Conservation (phyloP, 164 flowering plant genomes). For the Piper betle region DNA sequence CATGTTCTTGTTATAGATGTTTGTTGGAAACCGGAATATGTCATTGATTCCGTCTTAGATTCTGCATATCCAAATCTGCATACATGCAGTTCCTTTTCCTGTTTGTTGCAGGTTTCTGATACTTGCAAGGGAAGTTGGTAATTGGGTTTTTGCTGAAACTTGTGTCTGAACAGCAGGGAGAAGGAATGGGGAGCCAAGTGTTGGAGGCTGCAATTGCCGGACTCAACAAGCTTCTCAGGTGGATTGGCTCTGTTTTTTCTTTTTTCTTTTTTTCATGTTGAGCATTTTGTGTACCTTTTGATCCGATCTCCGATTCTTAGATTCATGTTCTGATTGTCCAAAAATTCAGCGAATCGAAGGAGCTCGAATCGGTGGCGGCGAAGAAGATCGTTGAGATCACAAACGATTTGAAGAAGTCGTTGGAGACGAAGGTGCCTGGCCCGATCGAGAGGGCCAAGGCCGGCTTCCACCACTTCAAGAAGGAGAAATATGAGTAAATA, state of each 20-base stretch:
- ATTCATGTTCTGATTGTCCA: no score
- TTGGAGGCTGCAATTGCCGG: slow-evolving; percentile 46
- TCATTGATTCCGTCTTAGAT: no score
- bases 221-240: slow-evolving; percentile 53
- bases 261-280: neutral
- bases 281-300: neutral
- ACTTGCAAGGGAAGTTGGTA: no score
- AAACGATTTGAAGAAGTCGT: slow-evolving; percentile 27
- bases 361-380: slow-evolving; percentile 44
- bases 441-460: slow-evolving; percentile 46
- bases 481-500: slow-evolving; percentile 65
- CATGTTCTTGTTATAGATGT: no score
- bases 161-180: slow-evolving; percentile 15
- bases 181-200: slow-evolving; percentile 18
- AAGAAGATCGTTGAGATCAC: slow-evolving; percentile 62
- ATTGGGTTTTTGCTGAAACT: no score
- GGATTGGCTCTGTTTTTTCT: neutral
- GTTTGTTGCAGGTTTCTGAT: no score
- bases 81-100: no score
- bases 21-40: no score
- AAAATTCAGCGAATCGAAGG: slow-evolving; percentile 45
- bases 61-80: no score
- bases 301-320: neutral
- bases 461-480: slow-evolving; percentile 69
- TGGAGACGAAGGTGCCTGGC: slow-evolving; percentile 18